Conservation (phyloP, 2,329 filamentous ascomycete genomes). For the Aspergillus pseudotamarii region DNA sequence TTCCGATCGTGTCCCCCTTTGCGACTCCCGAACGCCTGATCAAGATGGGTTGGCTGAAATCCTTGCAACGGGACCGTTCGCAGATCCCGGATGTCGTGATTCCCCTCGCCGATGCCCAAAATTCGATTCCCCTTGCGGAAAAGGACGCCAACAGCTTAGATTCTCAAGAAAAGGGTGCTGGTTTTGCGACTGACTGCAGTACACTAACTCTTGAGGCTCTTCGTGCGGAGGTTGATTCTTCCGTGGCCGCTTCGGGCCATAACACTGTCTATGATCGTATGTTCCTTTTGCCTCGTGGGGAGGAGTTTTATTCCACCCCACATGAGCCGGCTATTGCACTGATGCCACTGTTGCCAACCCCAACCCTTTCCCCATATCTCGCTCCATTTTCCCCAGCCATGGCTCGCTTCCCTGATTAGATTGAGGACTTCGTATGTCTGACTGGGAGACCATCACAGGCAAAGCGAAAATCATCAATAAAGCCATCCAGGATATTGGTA, state of each 20-base stretch:
- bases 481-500: slow-evolving; percentile 84
- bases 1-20: not conserved
- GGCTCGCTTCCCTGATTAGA: not conserved
- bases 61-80: slow-evolving; percentile 23
- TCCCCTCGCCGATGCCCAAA: slow-evolving; percentile 50
- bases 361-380: not conserved
- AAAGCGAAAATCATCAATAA: slow-evolving; percentile 82
- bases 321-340: not conserved
- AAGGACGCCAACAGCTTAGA: slow-evolving; percentile 37
- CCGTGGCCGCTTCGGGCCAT: slow-evolving; percentile 56
- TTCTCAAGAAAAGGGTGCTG: slow-evolving; percentile 42
- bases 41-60: not conserved
- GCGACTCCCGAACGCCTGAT: not conserved
- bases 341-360: not conserved
- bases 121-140: slow-evolving; percentile 11
- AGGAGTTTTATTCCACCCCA: no score
- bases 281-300: slow-evolving; percentile 35
- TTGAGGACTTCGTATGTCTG: slow-evolving; percentile 18
- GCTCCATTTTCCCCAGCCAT: not conserved
- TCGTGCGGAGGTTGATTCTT: slow-evolving; percentile 66
- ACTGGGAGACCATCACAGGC: slow-evolving; percentile 46
- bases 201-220: slow-evolving; percentile 69
- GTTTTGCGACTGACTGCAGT: slow-evolving; percentile 38
- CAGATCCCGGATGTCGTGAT: slow-evolving; percentile 54
- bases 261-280: slow-evolving; percentile 76